Evolutionary conservation across 2,329 filamentous ascomycete species (phyloP), one percentile per base, ranked within the genome.

Genomic region (Verticillium alfalfae): DNA sequence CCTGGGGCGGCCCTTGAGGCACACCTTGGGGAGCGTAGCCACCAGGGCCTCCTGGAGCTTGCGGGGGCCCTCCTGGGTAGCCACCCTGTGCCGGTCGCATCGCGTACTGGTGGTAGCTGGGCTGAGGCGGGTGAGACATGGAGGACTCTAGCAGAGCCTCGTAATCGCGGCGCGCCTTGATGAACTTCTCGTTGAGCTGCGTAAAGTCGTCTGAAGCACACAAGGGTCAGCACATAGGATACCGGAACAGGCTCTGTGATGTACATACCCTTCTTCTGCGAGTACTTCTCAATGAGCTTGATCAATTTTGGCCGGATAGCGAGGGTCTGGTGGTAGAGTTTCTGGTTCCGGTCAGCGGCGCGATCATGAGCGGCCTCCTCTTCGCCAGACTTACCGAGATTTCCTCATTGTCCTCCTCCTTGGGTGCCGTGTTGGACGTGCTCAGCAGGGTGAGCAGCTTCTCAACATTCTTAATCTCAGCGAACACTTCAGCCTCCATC

Each of bases 171-270:
- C 95, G 89, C 56, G 95, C 95, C 77, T 99, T 99, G 82, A 99
- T 98, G 76, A 99, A 99, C 78, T 98, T 98, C 76, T 99, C 95
- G 71, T 99, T 99, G 65, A 99, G 81, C 73, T 98, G 94, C 2
- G 95, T 97, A 72, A 99, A 98, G 75, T 99, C 95, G 76, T 99
- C 95, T 96, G 66, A 10, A 56, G 45, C 45, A 15, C 13, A 15
- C 22, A 22, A 22, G n/a, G 16, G 6, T 22, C 18, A 3, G 54
- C 2, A 12, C 1, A n/a, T 15, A 12, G 36, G 67, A 72, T 65
- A 66, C 61, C 36, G 8, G n/a, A 45, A 15, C 15, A n/a, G 39
- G 16, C 15, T n/a, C 18, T 31, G 31, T 31, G 12, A 7, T 36
- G 54, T 9, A 5, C 54, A 56, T 34, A 94, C 93, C 93, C 79